Evolutionary conservation across 306 rosid genomes (phyloP).

Genomic region (Astragalus membranaceus): DNA sequence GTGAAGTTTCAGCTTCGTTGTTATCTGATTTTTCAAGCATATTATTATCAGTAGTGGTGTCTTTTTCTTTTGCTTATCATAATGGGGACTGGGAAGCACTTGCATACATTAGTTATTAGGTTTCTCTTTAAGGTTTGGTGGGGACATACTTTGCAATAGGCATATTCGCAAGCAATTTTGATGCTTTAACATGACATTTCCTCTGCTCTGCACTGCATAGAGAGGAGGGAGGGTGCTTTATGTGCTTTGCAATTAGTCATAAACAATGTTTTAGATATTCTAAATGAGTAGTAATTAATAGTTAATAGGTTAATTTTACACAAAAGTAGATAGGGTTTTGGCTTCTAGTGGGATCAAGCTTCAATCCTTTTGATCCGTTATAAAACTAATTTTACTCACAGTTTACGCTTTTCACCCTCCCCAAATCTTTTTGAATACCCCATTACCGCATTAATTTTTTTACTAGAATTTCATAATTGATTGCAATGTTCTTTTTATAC

Average conservation of each 20-base stretch:
- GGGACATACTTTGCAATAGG: background rate
- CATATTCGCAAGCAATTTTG: conserved; percentile 5
- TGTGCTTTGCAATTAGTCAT: background rate
- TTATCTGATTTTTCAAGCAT: background rate
- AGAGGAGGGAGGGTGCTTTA: background rate
- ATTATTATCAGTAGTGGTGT: background rate
- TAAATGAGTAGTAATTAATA: too few species aligned
- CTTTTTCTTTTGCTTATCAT: conserved; percentile 10
- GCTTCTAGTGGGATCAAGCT: too few species aligned
- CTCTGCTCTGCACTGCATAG: background rate
- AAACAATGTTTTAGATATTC: background rate
- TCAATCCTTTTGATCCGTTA: too few species aligned
- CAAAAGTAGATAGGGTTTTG: too few species aligned
- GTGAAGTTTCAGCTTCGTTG: background rate
- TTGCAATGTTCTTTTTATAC: background rate
- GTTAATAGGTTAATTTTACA: background rate
- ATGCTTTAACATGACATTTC: background rate
- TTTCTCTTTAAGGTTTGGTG: background rate
- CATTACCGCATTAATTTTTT: background rate
- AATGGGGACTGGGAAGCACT: background rate
- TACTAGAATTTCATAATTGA: background rate
- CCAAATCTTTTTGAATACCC: background rate
- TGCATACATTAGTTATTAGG: background rate
- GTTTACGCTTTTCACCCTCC: too few species aligned
- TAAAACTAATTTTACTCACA: too few species aligned